These are phyloP conservation scores for Aspergillus carlsbadensis DNA, from an alignment of 495 filamentous ascomycete species.

Conservation along the genomic window DNA sequence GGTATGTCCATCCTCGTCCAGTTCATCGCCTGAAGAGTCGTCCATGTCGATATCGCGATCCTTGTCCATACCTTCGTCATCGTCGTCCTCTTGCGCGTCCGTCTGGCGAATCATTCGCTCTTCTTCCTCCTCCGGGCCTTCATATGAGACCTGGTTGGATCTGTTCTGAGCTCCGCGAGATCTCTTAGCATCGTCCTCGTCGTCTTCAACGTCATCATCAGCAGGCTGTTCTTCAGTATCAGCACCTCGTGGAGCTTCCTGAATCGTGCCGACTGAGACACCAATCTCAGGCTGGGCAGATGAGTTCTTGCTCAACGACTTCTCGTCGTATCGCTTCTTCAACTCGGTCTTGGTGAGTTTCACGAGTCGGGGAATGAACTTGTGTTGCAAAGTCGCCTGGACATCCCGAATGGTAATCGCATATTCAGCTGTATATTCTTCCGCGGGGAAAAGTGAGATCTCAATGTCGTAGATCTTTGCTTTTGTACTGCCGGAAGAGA, in stretches of 20 bases:
- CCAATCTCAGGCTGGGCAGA: conserved; percentile 81
- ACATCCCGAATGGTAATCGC: conserved; percentile 78
- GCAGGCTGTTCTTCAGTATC: conserved; percentile 61
- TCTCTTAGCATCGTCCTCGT: conserved; percentile 82
- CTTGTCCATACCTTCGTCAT: conserved; percentile 42
- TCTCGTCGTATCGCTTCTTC: conserved; percentile 70
- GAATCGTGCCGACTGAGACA: conserved; percentile 65
- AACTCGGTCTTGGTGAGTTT: conserved; percentile 69
- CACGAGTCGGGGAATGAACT: conserved; percentile 71
- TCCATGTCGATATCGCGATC: conserved; percentile 31
- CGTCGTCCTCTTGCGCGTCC: conserved; percentile 42
- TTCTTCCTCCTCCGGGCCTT: conserved; percentile 88
- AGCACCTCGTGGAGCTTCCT: conserved; percentile 54
- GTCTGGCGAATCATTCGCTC: conserved; percentile 59
- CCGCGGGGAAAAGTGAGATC: conserved; percentile 76
- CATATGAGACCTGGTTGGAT: conserved; percentile 80
- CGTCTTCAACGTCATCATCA: conserved; percentile 73
- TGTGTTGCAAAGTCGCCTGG: conserved; percentile 69
- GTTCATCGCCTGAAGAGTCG: conserved; percentile 33
- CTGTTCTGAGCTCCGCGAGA: conserved; percentile 72
- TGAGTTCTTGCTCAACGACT: conserved; percentile 55
- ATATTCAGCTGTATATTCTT: conserved; percentile 82
- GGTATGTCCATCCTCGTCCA: conserved; percentile 37
- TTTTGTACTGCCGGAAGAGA: conserved; percentile 62
- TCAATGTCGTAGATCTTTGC: conserved; percentile 84